phyloP scores from a whole-genome alignment of 1,284 basidiomycete genomes.

The Fomes fomentarius region DNA sequence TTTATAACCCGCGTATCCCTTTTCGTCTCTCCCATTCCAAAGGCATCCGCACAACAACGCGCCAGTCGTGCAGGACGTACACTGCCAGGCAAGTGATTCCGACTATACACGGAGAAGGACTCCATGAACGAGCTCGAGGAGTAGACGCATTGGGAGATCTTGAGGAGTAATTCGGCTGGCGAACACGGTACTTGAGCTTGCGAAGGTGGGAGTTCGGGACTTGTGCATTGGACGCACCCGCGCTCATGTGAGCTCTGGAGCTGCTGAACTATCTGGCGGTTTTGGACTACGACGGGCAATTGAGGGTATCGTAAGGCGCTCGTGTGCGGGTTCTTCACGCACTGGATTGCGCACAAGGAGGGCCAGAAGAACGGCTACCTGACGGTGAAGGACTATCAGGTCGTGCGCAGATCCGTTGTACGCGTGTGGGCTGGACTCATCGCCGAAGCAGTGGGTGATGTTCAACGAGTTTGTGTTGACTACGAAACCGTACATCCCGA shows the following conservation, averaged over 20 bases:
- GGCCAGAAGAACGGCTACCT: slow-evolving; percentile 85
- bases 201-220: slow-evolving; percentile 93
- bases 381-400: slow-evolving; percentile 93
- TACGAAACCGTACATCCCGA: slow-evolving; percentile 88
- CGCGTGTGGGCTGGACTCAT: slow-evolving; percentile 90
- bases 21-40: slow-evolving; percentile 94
- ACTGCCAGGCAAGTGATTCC: slow-evolving; percentile 95
- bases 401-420: slow-evolving; percentile 91
- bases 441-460: slow-evolving; percentile 95
- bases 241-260: slow-evolving; percentile 97
- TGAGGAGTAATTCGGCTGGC: slow-evolving; percentile 92
- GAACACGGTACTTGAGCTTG: slow-evolving; percentile 92
- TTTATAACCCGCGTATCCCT: slow-evolving; percentile 96
- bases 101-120: slow-evolving; percentile 97
- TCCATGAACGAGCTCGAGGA: slow-evolving; percentile 96
- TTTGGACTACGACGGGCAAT: slow-evolving; percentile 91
- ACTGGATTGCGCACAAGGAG: slow-evolving; percentile 94
- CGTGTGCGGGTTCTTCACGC: slow-evolving; percentile 98
- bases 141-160: slow-evolving; percentile 95
- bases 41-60: slow-evolving; percentile 94
- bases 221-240: slow-evolving; percentile 91
- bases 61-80: slow-evolving; percentile 97
- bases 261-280: slow-evolving; percentile 92
- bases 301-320: slow-evolving; percentile 86
- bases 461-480: slow-evolving; percentile 99